Evolutionary conservation across 2,329 filamentous ascomycete species (phyloP), one percentile per base, ranked within the genome.

Genomic region (Thielaviopsis punctulata): DNA sequence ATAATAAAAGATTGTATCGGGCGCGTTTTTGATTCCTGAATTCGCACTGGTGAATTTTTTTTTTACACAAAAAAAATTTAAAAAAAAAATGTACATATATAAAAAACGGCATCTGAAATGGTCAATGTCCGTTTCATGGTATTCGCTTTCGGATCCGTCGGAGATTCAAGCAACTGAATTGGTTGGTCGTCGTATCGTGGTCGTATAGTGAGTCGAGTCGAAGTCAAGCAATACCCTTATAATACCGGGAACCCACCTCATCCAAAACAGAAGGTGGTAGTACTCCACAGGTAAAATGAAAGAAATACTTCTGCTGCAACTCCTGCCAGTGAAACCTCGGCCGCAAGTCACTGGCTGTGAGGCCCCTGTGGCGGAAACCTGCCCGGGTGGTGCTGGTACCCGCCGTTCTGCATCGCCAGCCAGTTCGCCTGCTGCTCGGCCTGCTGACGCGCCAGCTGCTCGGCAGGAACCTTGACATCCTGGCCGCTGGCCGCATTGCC

Each of bases 381-480:
- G 9, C 33, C 45, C 36, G 22, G 51, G 23, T 47, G 41, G 12
- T 45, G 41, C 18, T 45, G 52, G 19, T 54, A 51, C 18, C 36
- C 49, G 8, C 25, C 21, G 13, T 50, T 52, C 41, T 52, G 49
- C 13, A 49, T 45, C 10, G 47, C 53, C 30, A 52, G 44, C 49
- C 50, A 52, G 19, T 48, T 52, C 18, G 49, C 39, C 30, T 55
- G 50, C 27, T 55, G 30, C 12, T 24, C 25, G n/a, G 33, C 45
- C 36, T 52, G 49, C n/a, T 52, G 45, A 9, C 46, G 48, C 15
- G 53, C 69, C n/a, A 73, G 75, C 57, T 77, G 72, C 63, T 82
- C 78, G 39, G 72, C 72, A 55, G 77, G 78, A 56, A 77, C 55
- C 63, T 82, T 82, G 57, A 75, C 72, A 56, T 81, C 78, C 47